These are phyloP conservation scores for Monsonia emarginata DNA, from an alignment of 441 rosid species.

Conservation along the genomic window DNA sequence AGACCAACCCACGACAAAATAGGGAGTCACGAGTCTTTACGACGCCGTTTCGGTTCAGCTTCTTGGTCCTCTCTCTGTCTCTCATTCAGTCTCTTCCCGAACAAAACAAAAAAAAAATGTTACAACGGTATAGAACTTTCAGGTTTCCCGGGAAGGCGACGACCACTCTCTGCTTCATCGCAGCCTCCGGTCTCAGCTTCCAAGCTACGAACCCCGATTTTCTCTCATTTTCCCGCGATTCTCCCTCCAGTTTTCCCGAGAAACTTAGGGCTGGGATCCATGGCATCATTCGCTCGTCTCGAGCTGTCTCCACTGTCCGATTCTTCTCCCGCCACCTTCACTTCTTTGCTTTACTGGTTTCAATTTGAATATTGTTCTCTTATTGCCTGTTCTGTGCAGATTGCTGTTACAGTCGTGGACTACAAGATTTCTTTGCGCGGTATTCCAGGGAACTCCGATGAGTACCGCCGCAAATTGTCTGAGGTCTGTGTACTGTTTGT, in stretches of 20 bases:
- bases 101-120: background rate
- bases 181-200: conserved; percentile 40
- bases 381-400: conserved; percentile 27
- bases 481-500: conserved; percentile 38
- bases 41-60: too few species aligned
- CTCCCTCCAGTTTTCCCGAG: conserved; percentile 16
- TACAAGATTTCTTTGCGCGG: conserved; percentile 50
- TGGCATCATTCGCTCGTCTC: conserved; percentile 54
- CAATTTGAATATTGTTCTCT: background rate
- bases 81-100: background rate
- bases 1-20: too few species aligned
- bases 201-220: conserved; percentile 25
- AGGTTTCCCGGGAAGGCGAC: conserved; percentile 37
- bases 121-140: conserved; percentile 17
- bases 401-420: conserved; percentile 51
- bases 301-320: conserved; percentile 54
- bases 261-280: conserved; percentile 26
- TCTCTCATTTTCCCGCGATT: conserved; percentile 18
- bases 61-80: background rate
- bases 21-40: too few species aligned
- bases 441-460: conserved; percentile 36
- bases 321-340: background rate
- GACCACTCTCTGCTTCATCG: conserved; percentile 26
- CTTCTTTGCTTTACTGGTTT: background rate
- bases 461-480: conserved; percentile 37